Evolutionary conservation across 352 stramenopile species (phyloP).

Genomic region (Phytophthora uliginosa): DNA sequence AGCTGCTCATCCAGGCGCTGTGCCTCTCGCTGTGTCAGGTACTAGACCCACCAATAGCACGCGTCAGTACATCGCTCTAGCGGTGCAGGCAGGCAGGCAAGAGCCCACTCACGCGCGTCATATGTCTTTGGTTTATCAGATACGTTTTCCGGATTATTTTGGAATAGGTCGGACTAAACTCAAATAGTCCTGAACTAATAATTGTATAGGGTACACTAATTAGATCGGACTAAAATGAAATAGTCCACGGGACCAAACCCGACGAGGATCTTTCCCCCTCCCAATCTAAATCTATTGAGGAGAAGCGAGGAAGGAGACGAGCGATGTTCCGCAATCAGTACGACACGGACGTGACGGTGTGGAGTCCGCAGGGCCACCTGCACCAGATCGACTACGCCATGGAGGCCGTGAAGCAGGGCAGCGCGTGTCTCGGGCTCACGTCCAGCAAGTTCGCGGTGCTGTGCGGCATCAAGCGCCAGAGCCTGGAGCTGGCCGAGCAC

Average conservation of each 20-base stretch:
- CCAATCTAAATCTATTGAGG: constrained; percentile 1
- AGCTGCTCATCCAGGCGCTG: constrained; percentile 92
- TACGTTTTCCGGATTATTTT: background rate
- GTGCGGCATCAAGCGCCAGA: constrained; percentile 88
- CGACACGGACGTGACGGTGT: constrained; percentile 99
- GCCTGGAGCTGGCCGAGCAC: constrained; percentile 94
- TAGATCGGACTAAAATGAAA: background rate
- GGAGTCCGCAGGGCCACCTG: constrained; percentile 98
- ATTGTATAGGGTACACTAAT: background rate
- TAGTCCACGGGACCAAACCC: background rate
- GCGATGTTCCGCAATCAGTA: constrained; percentile 99
- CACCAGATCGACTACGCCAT: constrained; percentile 99
- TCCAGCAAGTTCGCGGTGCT: constrained; percentile 96
- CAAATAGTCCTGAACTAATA: background rate
- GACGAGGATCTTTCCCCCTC: constrained; percentile 20
- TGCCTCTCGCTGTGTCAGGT: constrained; percentile 75
- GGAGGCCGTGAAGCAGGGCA: constrained; percentile 97
- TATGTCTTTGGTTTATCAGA: background rate
- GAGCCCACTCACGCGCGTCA: background rate
- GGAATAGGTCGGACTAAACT: too few species aligned
- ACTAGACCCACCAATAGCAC: constrained; percentile 40
- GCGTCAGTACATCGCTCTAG: background rate
- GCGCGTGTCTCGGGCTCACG: constrained; percentile 96
- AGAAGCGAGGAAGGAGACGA: background rate
- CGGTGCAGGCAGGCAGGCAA: background rate